phyloP scores from a whole-genome alignment of 805 yeast genomes.

The Zygotorulaspora chibaensis region DNA sequence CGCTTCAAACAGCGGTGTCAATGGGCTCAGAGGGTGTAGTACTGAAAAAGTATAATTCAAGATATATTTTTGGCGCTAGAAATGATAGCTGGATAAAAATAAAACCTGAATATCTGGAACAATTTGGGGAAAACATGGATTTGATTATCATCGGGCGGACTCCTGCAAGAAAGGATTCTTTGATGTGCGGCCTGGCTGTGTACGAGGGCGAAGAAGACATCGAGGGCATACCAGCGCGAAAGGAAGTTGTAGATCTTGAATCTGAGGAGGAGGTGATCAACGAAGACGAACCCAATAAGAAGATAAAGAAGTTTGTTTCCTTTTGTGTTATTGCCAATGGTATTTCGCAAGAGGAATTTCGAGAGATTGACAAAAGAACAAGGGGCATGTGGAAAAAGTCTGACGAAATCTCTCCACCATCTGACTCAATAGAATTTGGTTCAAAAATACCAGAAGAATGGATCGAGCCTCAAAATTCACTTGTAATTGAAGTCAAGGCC shows the following conservation, averaged over 20 bases:
- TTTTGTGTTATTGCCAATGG: conserved; percentile 86
- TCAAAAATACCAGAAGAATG: conserved; percentile 61
- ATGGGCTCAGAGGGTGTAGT: conserved; percentile 78
- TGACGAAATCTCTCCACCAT: conserved; percentile 40
- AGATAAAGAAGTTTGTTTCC: conserved; percentile 45
- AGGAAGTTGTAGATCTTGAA: conserved; percentile 10
- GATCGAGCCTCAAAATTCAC: conserved; percentile 73
- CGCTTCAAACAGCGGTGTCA: conserved; percentile 55
- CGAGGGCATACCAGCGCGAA: conserved; percentile 2
- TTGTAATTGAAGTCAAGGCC: conserved; percentile 81
- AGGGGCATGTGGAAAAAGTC: conserved; percentile 56
- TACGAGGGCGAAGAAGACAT: conserved; percentile 33
- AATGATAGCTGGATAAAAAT: conserved; percentile 76
- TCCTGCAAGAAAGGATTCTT: conserved; percentile 64
- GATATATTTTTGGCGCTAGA: conserved; percentile 59
- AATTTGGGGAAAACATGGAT: conserved; percentile 84
- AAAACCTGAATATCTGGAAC: conserved; percentile 85
- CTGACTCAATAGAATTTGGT: conserved; percentile 49
- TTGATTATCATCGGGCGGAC: conserved; percentile 73
- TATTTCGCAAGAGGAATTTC: conserved; percentile 58
- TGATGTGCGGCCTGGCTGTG: conserved; percentile 65
- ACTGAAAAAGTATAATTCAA: conserved; percentile 57
- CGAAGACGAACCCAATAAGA: conserved; percentile 6
- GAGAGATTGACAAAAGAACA: conserved; percentile 52
- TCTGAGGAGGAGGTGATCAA: conserved; percentile 12